These are phyloP conservation scores for Penicillium atrosanguineum DNA, from an alignment of 495 filamentous ascomycete species.

Conservation along the genomic window DNA sequence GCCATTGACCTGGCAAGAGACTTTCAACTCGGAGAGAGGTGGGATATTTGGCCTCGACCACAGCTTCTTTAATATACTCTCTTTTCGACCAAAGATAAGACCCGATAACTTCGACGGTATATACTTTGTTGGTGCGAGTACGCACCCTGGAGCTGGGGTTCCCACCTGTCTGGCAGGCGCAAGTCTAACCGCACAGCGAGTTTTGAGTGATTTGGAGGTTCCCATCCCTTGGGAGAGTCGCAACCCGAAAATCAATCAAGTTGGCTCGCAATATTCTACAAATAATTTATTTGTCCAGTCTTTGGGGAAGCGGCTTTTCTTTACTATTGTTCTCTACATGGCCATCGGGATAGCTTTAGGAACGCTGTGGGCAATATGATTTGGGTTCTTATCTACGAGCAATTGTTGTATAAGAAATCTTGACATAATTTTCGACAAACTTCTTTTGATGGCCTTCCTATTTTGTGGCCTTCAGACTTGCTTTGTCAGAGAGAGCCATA, in stretches of 20 bases:
- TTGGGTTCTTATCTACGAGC: too few relatives aligned
- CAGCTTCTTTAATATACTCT: conserved; percentile 66
- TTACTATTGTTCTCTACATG: not conserved
- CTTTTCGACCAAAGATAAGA: conserved; percentile 58
- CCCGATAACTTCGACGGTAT: conserved; percentile 43
- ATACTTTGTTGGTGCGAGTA: conserved; percentile 68
- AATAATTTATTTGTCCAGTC: too few relatives aligned
- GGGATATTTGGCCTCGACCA: conserved; percentile 66
- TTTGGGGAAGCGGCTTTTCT: not conserved
- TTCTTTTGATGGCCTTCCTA: too few relatives aligned
- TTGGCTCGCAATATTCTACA: not conserved
- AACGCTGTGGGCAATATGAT: not conserved
- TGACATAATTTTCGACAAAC: too few relatives aligned
- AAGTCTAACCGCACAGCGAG: conserved; percentile 58
- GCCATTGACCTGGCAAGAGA: conserved; percentile 55
- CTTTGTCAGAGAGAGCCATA: not conserved
- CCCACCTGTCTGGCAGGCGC: conserved; percentile 65
- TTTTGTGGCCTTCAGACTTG: not conserved
- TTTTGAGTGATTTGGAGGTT: conserved; percentile 33
- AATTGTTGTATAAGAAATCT: too few relatives aligned
- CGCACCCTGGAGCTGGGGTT: conserved; percentile 70
- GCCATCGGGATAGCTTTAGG: not conserved
- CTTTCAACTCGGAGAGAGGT: conserved; percentile 67
- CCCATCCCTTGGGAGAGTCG: not conserved
- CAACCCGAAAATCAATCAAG: not conserved